These are phyloP conservation scores for Lactarius hatsudake DNA, from an alignment of 768 basidiomycete genomes.

Conservation along the genomic window DNA sequence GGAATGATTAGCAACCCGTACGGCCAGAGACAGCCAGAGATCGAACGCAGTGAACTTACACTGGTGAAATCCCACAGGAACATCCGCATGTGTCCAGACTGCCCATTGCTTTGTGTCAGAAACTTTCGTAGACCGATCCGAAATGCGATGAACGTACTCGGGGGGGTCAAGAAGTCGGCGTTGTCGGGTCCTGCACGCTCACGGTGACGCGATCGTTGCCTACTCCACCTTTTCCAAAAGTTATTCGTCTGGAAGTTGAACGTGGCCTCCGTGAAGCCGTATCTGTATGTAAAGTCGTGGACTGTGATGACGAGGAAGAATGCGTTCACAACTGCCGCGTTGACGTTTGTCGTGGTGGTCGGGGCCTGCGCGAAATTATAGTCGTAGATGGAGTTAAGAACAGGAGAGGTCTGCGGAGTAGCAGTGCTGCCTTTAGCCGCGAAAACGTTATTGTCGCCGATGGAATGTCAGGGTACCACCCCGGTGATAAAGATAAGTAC, in stretches of 20 bases:
- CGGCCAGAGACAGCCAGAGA: background rate
- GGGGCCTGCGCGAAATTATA: conserved; percentile 38
- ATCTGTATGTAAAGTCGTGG: conserved; percentile 51
- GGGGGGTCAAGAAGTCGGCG: conserved; percentile 46
- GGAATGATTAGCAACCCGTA: background rate
- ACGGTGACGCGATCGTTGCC: conserved; percentile 50
- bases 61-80: conserved; percentile 35
- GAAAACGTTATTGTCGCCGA: conserved; percentile 40
- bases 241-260: conserved; percentile 64
- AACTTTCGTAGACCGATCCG: background rate
- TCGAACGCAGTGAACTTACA: conserved; percentile 28
- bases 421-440: conserved; percentile 11
- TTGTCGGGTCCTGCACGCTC: conserved; percentile 53
- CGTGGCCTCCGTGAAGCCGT: conserved; percentile 57
- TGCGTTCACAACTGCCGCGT: conserved; percentile 52
- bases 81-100: conserved; percentile 46
- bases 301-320: conserved; percentile 63
- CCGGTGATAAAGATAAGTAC: background rate
- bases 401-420: conserved; percentile 40
- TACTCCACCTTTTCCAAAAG: conserved; percentile 49
- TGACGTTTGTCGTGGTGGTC: conserved; percentile 45
- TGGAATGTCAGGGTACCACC: background rate
- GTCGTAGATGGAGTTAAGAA: conserved; percentile 41
- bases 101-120: conserved; percentile 29
- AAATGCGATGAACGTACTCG: conserved; percentile 35